Evolutionary conservation across 805 yeast genomes (phyloP).

Genomic region (Vanderwaltozyma tropicalis): DNA sequence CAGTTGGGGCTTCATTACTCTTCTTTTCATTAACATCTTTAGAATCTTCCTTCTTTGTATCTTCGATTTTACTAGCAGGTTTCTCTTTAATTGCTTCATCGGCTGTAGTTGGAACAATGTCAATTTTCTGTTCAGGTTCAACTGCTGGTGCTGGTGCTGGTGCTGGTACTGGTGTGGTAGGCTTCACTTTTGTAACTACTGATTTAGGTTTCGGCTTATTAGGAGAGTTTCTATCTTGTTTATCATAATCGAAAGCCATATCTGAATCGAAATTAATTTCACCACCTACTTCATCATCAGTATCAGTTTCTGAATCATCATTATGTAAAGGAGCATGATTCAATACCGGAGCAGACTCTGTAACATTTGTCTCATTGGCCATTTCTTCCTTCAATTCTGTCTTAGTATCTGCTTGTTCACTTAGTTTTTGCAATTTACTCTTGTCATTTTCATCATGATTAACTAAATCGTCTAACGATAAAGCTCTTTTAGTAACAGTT

Average conservation of each 20-base stretch:
- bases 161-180: not conserved
- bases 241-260: constrained; percentile 27
- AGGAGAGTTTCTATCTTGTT: constrained; percentile 18
- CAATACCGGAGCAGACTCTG: not conserved
- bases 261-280: constrained; percentile 22
- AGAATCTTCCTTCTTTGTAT: not conserved
- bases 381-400: not conserved
- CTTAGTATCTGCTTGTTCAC: constrained; percentile 3
- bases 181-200: not conserved
- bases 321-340: not conserved
- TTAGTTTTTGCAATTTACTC: constrained; percentile 10
- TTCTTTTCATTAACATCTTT: not conserved
- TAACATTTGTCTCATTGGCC: not conserved
- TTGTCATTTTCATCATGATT: constrained; percentile 26
- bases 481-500: constrained; percentile 17
- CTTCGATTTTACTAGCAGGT: not conserved
- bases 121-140: not conserved
- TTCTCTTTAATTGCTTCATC: not conserved
- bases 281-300: constrained; percentile 24
- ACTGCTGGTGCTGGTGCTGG: not conserved
- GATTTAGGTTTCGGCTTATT: constrained; percentile 4
- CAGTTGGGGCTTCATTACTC: not conserved
- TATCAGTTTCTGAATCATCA: constrained; percentile 26
- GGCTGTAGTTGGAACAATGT: too few relatives aligned
- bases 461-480: constrained; percentile 28